Evolutionary conservation across 2,329 filamentous ascomycete species (phyloP), one percentile per base, ranked within the genome.

Genomic region (Chaetoscypha palmicola): DNA sequence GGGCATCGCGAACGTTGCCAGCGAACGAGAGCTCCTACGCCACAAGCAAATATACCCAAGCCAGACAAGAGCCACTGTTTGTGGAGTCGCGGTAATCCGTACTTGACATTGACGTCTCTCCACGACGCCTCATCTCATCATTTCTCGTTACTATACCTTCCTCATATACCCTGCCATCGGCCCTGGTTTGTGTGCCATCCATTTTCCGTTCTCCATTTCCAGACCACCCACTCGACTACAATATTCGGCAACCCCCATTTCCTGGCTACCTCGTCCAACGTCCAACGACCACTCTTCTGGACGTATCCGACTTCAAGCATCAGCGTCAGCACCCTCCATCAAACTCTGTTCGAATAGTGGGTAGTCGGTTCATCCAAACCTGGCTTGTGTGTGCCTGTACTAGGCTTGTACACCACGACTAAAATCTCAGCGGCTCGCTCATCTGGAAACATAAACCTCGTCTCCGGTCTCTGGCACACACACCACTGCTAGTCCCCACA

Each of bases 401-500:
- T 34, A 34, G 17, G 7, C 36, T 40, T 32, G 28, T 50, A 39
- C 24, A 43, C 21, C 30, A 22, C 34, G 30, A 34, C 50, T 44
- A 47, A 48, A 39, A 43, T 42, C 33, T 39, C 44, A 53, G 53
- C 53, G 50, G 49, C 49, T 51, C 43, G 40, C 45, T 34, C 37
- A 41, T 41, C 47, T 23, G 20, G 48, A 49, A 48, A 48, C 48
- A 36, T 48, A 46, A 48, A 20, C 38, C 39, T 51, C 47, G 52
- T 49, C 53, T 50, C 49, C 51, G 42, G 45, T 45, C 31, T 39
- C 26, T 37, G 45, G 47, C 52, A 52, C 46, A 43, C 52, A 51
- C 50, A 56, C 54, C 53, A 41, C 31, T 42, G 47, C 41, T 47
- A 53, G 38, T 48, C 50, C 45, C 38, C 41, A 44, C 43, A 35